phyloP scores from a whole-genome alignment of 2,329 filamentous ascomycete species.

The Pyrenochaeta sp. region DNA sequence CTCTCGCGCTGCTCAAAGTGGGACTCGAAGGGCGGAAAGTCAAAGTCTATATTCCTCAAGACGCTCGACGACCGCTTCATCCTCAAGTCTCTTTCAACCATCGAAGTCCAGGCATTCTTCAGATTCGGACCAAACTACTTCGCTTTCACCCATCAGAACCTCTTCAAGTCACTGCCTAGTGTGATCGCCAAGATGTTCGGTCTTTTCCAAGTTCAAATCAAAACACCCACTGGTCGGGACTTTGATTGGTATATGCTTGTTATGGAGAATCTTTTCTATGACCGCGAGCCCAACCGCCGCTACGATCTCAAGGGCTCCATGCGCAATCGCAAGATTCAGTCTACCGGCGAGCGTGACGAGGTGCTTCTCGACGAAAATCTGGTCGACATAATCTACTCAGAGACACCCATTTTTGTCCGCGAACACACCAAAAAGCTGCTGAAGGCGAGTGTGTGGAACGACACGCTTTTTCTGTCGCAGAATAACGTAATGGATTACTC shows the following conservation, averaged over 20 bases:
- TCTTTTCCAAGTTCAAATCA: conserved; percentile 97
- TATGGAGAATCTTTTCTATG: conserved; percentile 99
- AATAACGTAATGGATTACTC: conserved; percentile 99
- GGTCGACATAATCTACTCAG: conserved; percentile 94
- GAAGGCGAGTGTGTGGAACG: conserved; percentile 93
- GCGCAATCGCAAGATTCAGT: conserved; percentile 97
- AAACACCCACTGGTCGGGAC: conserved; percentile 93
- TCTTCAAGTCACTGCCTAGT: conserved; percentile 91
- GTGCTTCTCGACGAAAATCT: conserved; percentile 98
- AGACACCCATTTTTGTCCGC: conserved; percentile 91
- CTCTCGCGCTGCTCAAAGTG: conserved; percentile 95
- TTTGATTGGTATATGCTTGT: conserved; percentile 93
- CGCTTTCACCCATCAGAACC: conserved; percentile 92
- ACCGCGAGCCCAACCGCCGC: conserved; percentile 80
- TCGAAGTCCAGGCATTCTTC: conserved; percentile 93
- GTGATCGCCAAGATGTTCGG: conserved; percentile 99
- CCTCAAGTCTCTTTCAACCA: conserved; percentile 86
- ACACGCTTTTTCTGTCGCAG: conserved; percentile 91
- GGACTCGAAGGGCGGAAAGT: conserved; percentile 98
- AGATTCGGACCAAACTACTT: conserved; percentile 98
- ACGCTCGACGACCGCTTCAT: conserved; percentile 94
- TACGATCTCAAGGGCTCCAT: conserved; percentile 97
- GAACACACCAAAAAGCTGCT: conserved; percentile 97
- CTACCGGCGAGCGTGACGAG: conserved; percentile 94
- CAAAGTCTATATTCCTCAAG: conserved; percentile 96